These are phyloP conservation scores for Beauveria bassiana DNA, from an alignment of 2,329 filamentous ascomycete species.

Conservation along the genomic window DNA sequence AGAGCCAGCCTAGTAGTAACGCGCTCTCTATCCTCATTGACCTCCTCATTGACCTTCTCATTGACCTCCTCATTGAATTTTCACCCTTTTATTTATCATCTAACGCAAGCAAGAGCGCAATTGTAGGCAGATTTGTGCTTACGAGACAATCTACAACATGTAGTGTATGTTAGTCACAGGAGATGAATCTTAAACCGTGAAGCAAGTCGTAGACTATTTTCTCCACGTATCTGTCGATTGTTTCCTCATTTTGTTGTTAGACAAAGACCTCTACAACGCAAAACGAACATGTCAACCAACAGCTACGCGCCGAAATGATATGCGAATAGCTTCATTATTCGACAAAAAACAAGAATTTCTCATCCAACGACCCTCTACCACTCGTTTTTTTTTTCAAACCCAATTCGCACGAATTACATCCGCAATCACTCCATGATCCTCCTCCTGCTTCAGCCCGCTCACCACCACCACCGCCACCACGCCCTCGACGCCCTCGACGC, in stretches of 20 bases:
- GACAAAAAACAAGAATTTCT: no score
- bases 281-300: background rate
- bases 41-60: no score
- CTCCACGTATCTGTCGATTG: no score
- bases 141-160: background rate
- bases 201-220: no score
- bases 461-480: slow-evolving; percentile 69
- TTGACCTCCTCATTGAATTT: background rate
- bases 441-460: slow-evolving; percentile 65
- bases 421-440: slow-evolving; percentile 70
- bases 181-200: background rate
- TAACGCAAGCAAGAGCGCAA: background rate
- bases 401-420: slow-evolving; percentile 54
- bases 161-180: background rate
- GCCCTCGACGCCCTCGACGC: slow-evolving; percentile 66
- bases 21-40: background rate
- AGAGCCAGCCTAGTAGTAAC: background rate
- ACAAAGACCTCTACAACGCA: no score
- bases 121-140: background rate
- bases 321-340: background rate
- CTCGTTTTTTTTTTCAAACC: background rate
- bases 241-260: no score
- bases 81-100: background rate
- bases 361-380: background rate
- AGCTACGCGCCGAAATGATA: background rate